Percentiles rank a stretch among this genome's conserved stretches.
These are phyloP conservation scores for Mucor plumbeus DNA, from an alignment of 371 early-diverging fungal species.

Conservation along the genomic window DNA sequence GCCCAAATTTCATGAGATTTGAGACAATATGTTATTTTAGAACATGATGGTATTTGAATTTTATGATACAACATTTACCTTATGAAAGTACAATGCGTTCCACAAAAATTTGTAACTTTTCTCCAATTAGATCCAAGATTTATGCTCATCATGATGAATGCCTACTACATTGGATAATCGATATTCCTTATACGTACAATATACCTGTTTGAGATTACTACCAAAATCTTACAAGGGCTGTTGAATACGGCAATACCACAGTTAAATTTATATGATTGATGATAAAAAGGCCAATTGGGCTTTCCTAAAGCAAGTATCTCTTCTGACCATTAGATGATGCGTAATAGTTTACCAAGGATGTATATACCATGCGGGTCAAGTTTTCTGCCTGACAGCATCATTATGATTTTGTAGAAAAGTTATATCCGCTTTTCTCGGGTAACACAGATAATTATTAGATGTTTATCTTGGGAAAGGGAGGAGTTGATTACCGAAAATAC, in stretches of 20 bases:
- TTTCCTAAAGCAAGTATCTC: too few relatives aligned
- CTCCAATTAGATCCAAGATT: not conserved
- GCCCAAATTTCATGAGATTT: not conserved
- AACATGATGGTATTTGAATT: not conserved
- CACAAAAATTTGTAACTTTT: not conserved
- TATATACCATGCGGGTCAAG: too few relatives aligned
- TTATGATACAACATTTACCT: not conserved
- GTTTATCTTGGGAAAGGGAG: not conserved
- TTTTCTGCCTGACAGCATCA: not conserved
- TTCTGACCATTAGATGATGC: too few relatives aligned
- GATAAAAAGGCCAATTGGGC: too few relatives aligned
- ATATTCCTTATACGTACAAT: not conserved
- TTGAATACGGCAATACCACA: not conserved
- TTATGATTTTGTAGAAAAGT: not conserved
- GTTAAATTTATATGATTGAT: too few relatives aligned
- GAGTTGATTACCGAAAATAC: not conserved
- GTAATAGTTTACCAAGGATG: too few relatives aligned
- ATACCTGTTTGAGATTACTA: not conserved
- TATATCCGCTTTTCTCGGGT: not conserved
- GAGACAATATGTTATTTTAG: not conserved
- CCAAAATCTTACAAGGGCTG: not conserved
- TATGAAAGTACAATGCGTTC: not conserved
- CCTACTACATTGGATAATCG: not conserved
- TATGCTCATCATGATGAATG: not conserved
- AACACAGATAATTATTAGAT: not conserved